Evolutionary conservation across 148 eudicot species (phyloP), one percentile per base, ranked within the genome.

Genomic region (Mesembryanthemum crystallinum): DNA sequence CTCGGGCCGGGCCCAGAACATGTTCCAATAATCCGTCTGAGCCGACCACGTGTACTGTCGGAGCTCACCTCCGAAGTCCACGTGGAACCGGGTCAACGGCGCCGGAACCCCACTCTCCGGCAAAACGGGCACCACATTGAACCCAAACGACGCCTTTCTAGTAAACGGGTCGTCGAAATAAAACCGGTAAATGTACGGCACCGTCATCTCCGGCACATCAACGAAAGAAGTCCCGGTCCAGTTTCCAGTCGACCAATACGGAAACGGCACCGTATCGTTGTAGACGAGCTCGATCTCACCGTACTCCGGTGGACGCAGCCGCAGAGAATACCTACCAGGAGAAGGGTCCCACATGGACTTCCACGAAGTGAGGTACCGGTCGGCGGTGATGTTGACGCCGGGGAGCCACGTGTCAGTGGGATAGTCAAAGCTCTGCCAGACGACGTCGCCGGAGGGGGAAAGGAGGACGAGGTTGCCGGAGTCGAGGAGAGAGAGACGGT

Each of bases 371-470:
- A 93, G 75, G 28, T 62, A 49, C n/a, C 65, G 64, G 8, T 32
- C 52, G 0, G 51, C 54, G 6, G 92, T 85, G 32, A 93, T 43
- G 59, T 93, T 89, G 96, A 91, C 88, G 18, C 91, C 96, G 20
- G 98, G 96, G 0, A 93, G 86, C 90, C 92, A 93, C 54, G 96
- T 93, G 77, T 93, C 96, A 4, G 92, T 61, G 30, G 98, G 98
- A 24, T 28, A 73, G 70, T 89, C 91, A 27, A 93, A 93, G 83
- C 94, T 89, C 74, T 83, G 84, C 98, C 98, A 93, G 30, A 87
- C 82, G 21, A 86, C 67, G 20, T 29, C 81, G 42, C 85, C 83
- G 1, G 29, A 15, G 7, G n/a, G 8, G 0, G 59, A 73, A 28
- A 67, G 5, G 8, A 93, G 67, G 25, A 89, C 84, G 45, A 93